These are phyloP conservation scores for Myxozyma neotropica DNA, from an alignment of 805 yeast species.

Conservation along the genomic window DNA sequence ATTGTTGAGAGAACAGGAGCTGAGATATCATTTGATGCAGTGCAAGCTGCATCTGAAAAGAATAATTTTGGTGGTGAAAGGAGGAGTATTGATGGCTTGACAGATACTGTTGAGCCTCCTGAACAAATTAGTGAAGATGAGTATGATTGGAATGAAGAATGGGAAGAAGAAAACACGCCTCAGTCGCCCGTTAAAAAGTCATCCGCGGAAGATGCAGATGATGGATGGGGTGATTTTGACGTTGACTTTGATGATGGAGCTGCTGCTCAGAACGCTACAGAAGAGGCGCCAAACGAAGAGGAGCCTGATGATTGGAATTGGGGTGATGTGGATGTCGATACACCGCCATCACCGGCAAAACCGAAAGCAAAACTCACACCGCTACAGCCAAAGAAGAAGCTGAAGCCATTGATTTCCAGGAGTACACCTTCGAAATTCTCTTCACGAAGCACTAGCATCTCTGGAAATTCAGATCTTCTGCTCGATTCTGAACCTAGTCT, in stretches of 20 bases:
- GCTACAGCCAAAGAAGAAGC: not conserved
- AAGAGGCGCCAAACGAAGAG: not conserved
- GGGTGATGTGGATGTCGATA: slow-evolving; percentile 25
- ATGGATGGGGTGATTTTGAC: slow-evolving; percentile 33
- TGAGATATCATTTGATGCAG: slow-evolving; percentile 16
- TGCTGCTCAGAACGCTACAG: not conserved
- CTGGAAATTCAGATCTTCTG: not conserved
- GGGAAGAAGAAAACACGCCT: slow-evolving; percentile 22
- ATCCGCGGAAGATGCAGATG: slow-evolving; percentile 17
- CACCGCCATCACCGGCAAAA: slow-evolving; percentile 3
- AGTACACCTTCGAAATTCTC: not conserved
- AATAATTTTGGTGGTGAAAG: not conserved
- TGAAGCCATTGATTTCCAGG: slow-evolving; percentile 5
- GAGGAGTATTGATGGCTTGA: slow-evolving; percentile 1
- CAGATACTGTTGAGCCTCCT: no score
- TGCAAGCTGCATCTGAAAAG: slow-evolving; percentile 10
- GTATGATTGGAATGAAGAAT: slow-evolving; percentile 27
- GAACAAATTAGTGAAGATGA: not conserved
- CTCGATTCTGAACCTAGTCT: not conserved
- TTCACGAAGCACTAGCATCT: not conserved
- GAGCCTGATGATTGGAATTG: slow-evolving; percentile 34
- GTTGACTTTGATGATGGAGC: slow-evolving; percentile 22
- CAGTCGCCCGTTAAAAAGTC: not conserved
- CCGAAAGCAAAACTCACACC: not conserved
- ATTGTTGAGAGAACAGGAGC: slow-evolving; percentile 27